Base-by-base conservation (phyloP, 1,139 yeast genomes). In the Geotrichum histeridarum region DNA sequence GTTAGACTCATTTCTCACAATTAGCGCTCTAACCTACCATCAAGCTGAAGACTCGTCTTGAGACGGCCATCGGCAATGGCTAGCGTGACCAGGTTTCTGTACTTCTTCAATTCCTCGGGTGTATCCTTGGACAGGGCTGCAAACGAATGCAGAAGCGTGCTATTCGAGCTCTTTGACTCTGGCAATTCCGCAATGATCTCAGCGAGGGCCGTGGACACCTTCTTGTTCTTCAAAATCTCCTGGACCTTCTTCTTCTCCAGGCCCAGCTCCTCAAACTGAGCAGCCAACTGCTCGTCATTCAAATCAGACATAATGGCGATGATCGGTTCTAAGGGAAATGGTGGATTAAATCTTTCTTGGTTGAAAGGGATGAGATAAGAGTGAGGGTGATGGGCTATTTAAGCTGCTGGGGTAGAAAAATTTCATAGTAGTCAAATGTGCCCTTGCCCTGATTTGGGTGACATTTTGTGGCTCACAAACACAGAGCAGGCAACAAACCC, bases 201-300 rank as follows among this genome's bases (percentile, higher is more conserved):
- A 42, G 75, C 77, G 56, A 93, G 77, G 0, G 95, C 81, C 37
- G 74, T 73, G 17, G 94, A 80, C 38, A 90, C 95, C 69, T 90
- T 90, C 68, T 84, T 83, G 74, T 93, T 93, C 70, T 88, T 91
- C 57, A 81, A 70, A 55, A 89, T 83, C 67, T 93, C 98, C 56
- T 67, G 64, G 39, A 63, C 60, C 57, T 67, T 67, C 59, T 64
- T 59, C 39, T 64, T 67, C 50, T 61, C 59, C 61, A 88, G 80
- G 15, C 96, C 96, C 57, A 86, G 74, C 50, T 74, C 71, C 59
- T 76, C 72, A 63, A 89, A 84, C 51, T 77, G 74, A 32, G 63
- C 64, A 42, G 73, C 65, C 44, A 81, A 65, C 43, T 74, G 76
- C 51, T 76, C 80, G 31, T 74, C 72, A n/a, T 70, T 62, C 18